A percentile compares a stretch with the other conserved stretches of the same genome.
Conservation (phyloP, 352 stramenopile genomes). For the Globisporangium radiosum region DNA sequence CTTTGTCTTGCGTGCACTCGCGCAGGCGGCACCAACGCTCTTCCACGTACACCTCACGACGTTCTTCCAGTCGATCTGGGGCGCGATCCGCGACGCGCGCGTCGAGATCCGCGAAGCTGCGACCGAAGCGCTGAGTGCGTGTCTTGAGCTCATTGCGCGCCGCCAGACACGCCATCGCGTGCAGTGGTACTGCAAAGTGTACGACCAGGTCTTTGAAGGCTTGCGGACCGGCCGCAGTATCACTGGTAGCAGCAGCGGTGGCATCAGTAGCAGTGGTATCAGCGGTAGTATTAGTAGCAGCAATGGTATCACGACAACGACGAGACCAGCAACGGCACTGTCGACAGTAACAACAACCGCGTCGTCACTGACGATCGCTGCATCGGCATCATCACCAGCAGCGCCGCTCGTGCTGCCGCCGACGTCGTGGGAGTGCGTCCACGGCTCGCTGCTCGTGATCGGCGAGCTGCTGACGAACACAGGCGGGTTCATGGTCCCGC, state of each 20-base stretch:
- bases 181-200: constrained; percentile 91
- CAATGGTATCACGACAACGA: neutral
- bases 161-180: constrained; percentile 78
- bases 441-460: constrained; percentile 95
- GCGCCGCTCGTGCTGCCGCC: constrained; percentile 9
- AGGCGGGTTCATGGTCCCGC: constrained; percentile 94
- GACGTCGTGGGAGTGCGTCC: constrained; percentile 72
- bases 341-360: no score
- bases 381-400: constrained; percentile 4
- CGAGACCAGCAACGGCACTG: no score
- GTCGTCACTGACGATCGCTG: constrained; percentile 2
- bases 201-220: constrained; percentile 86
- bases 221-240: constrained; percentile 17
- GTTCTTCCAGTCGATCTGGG: constrained; percentile 92
- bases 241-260: constrained; percentile 3
- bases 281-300: constrained; percentile 5
- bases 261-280: constrained; percentile 5
- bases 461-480: constrained; percentile 93
- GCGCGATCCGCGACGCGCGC: constrained; percentile 59
- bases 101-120: constrained; percentile 82
- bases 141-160: constrained; percentile 81
- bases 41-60: constrained; percentile 90
- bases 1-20: constrained; percentile 85
- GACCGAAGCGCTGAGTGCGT: constrained; percentile 78
- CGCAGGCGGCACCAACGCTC: constrained; percentile 78